phyloP scores from a whole-genome alignment of 768 basidiomycete genomes.

The Filobasidium floriforme region DNA sequence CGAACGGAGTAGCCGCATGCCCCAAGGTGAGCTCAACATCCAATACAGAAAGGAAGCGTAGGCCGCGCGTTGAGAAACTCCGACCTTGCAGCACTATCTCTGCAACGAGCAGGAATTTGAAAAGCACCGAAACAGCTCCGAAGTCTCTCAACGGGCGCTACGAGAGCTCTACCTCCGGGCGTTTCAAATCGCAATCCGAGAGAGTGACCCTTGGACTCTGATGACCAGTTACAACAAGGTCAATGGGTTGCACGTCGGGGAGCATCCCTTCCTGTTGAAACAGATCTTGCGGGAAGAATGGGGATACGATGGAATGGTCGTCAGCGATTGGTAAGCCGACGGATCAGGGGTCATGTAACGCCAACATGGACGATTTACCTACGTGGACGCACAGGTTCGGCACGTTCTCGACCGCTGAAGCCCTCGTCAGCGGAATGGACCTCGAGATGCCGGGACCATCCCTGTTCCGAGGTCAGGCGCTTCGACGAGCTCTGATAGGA shows the following conservation, averaged over 20 bases:
- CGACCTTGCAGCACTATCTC: slow-evolving; percentile 49
- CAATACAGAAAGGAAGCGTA: slow-evolving; percentile 48
- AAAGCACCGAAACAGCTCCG: slow-evolving; percentile 1
- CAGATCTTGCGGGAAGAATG: slow-evolving; percentile 64
- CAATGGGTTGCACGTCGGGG: slow-evolving; percentile 65
- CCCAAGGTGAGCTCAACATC: slow-evolving; percentile 51
- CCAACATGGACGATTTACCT: neutral
- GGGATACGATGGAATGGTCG: slow-evolving; percentile 55
- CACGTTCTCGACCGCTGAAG: no score
- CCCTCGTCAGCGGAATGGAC: slow-evolving; percentile 67
- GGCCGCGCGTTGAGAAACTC: slow-evolving; percentile 48
- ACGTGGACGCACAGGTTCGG: slow-evolving; percentile 53
- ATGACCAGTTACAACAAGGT: slow-evolving; percentile 44
- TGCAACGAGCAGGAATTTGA: slow-evolving; percentile 66
- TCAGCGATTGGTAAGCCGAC: slow-evolving; percentile 59
- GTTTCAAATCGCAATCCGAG: neutral
- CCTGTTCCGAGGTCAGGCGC: slow-evolving; percentile 25
- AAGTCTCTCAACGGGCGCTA: slow-evolving; percentile 51
- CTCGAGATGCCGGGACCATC: slow-evolving; percentile 53
- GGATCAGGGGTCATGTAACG: slow-evolving; percentile 30
- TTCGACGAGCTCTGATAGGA: slow-evolving; percentile 48
- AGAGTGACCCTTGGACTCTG: neutral
- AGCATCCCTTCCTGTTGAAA: slow-evolving; percentile 56
- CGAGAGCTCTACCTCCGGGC: slow-evolving; percentile 62
- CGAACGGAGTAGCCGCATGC: slow-evolving; percentile 63